phyloP scores from a whole-genome alignment of 305 asterid genomes.

The Fraxinus albicans region DNA sequence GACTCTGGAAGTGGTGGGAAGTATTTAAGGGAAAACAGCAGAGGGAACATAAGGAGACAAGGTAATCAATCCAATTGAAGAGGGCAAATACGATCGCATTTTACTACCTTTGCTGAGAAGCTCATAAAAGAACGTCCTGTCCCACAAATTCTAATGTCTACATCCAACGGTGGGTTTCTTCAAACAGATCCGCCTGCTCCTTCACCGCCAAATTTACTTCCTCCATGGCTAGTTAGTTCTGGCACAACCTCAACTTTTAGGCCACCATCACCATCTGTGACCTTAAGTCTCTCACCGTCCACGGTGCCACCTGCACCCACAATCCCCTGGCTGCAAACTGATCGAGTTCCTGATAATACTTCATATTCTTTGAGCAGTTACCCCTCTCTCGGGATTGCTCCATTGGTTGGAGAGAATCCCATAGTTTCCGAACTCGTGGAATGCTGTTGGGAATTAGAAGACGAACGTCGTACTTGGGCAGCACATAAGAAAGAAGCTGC shows the following conservation, averaged over 20 bases:
- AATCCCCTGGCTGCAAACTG: slow-evolving; percentile 57
- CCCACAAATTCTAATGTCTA: slow-evolving; percentile 43
- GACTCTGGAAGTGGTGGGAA: slow-evolving; percentile 73
- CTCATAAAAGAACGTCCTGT: slow-evolving; percentile 37
- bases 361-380: slow-evolving; percentile 22
- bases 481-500: slow-evolving; percentile 80
- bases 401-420: slow-evolving; percentile 36
- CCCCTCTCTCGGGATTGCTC: slow-evolving; percentile 32
- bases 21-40: slow-evolving; percentile 43
- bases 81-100: slow-evolving; percentile 52
- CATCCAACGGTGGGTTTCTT: slow-evolving; percentile 46
- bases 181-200: slow-evolving; percentile 38
- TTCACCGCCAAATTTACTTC: slow-evolving; percentile 43
- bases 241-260: slow-evolving; percentile 38
- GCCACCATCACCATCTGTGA: slow-evolving; percentile 71
- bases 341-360: slow-evolving; percentile 12
- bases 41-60: slow-evolving; percentile 40
- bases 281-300: slow-evolving; percentile 63
- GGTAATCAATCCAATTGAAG: slow-evolving; percentile 37
- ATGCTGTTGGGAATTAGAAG: slow-evolving; percentile 79
- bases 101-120: slow-evolving; percentile 63
- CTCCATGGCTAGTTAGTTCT: slow-evolving; percentile 76
- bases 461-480: slow-evolving; percentile 72
- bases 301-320: slow-evolving; percentile 42
- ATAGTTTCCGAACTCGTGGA: slow-evolving; percentile 53